phyloP scores from a whole-genome alignment of 768 basidiomycete species.

The Solioccasus polychromus region DNA sequence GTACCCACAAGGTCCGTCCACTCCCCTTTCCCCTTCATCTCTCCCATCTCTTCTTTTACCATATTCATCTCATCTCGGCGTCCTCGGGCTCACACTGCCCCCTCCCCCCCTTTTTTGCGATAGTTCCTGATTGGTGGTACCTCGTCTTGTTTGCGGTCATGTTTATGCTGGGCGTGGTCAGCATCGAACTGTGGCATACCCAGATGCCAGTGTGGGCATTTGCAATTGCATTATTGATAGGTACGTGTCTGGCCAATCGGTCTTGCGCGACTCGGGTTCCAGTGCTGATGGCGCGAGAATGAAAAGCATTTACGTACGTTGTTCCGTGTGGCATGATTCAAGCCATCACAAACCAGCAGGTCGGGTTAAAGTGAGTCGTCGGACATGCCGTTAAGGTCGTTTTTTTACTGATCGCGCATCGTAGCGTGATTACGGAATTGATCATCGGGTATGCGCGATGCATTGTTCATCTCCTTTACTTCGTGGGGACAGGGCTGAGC shows the following conservation, averaged over 20 bases:
- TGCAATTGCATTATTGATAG: conserved; percentile 58
- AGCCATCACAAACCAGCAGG: conserved; percentile 79
- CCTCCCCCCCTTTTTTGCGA: background rate
- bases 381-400: background rate
- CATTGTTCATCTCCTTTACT: background rate
- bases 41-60: too few relatives aligned
- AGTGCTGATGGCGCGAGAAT: background rate
- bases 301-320: conserved; percentile 40
- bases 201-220: conserved; percentile 68
- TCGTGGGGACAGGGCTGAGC: too few relatives aligned
- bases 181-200: conserved; percentile 73
- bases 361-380: conserved; percentile 52
- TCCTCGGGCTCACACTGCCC: too few relatives aligned
- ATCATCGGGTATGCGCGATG: conserved; percentile 63
- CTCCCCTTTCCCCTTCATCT: background rate
- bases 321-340: conserved; percentile 57
- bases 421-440: conserved; percentile 71
- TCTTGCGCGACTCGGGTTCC: background rate
- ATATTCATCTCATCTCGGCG: too few relatives aligned
- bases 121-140: conserved; percentile 90
- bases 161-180: conserved; percentile 65
- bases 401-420: conserved; percentile 3
- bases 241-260: conserved; percentile 35
- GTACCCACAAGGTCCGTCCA: conserved; percentile 46
- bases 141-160: conserved; percentile 61